Conservation (phyloP, 2,329 filamentous ascomycete species). For the Mycosphaerella sp. region DNA sequence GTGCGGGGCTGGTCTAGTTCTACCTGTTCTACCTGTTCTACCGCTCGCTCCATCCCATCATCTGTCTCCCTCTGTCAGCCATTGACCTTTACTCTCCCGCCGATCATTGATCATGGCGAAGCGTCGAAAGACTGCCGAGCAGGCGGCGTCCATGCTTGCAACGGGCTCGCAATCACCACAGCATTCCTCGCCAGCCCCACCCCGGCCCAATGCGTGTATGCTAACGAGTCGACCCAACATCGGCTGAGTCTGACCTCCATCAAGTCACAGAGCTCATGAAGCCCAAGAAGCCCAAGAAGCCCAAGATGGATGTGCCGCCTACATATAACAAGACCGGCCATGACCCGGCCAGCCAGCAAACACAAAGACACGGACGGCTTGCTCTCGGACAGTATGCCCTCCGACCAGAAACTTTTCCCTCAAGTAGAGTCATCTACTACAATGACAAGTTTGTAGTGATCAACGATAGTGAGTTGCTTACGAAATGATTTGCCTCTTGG, state of each 20-base stretch:
- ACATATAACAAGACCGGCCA: constrained; percentile 17
- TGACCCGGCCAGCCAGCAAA: background rate
- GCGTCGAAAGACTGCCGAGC: no score
- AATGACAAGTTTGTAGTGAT: constrained; percentile 68
- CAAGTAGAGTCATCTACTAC: constrained; percentile 58
- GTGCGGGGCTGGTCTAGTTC: no score
- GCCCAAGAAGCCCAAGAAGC: constrained; percentile 33
- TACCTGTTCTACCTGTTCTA: no score
- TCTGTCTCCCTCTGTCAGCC: no score
- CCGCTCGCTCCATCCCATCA: no score
- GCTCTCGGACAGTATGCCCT: constrained; percentile 54
- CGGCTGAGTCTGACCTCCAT: constrained; percentile 23
- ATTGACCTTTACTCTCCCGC: no score
- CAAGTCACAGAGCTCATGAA: constrained; percentile 45
- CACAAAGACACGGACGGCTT: constrained; percentile 43
- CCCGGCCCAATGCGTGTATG: constrained; percentile 35
- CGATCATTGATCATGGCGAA: no score
- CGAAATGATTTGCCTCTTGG: background rate
- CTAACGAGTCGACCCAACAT: background rate
- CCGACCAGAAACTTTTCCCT: constrained; percentile 55
- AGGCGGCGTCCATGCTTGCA: background rate
- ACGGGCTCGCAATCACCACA: constrained; percentile 18
- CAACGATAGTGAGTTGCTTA: constrained; percentile 50
- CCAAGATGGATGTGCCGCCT: background rate
- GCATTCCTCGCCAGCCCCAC: background rate